These are phyloP conservation scores for Tolypocladium pustulatum DNA, from an alignment of 2,329 filamentous ascomycete genomes.

Conservation along the genomic window DNA sequence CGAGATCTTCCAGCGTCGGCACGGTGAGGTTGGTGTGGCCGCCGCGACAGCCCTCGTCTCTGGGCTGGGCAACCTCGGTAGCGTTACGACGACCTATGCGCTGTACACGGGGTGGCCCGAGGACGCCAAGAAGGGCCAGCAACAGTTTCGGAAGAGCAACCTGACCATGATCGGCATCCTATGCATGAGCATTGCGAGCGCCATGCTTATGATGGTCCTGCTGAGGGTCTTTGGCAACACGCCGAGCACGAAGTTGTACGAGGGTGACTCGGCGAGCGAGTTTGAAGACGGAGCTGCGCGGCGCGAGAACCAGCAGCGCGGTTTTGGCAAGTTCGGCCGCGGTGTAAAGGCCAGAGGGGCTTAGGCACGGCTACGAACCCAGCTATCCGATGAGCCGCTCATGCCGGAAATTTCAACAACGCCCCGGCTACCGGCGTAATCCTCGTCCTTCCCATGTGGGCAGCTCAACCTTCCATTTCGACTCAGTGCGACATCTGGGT, in stretches of 20 bases:
- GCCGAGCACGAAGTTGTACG: slow-evolving; percentile 34
- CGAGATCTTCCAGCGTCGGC: slow-evolving; percentile 80
- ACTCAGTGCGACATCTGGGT: slow-evolving; percentile 1
- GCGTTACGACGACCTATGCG: slow-evolving; percentile 79
- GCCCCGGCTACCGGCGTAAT: not conserved
- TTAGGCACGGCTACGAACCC: not conserved
- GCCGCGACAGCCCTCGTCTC: slow-evolving; percentile 79
- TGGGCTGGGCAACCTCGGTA: slow-evolving; percentile 77
- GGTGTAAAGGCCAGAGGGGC: slow-evolving; percentile 16
- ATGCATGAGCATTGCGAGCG: slow-evolving; percentile 63
- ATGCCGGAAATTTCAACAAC: slow-evolving; percentile 18
- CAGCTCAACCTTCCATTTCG: slow-evolving; percentile 27
- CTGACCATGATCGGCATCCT: slow-evolving; percentile 82
- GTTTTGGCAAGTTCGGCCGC: slow-evolving; percentile 36
- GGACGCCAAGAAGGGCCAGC: slow-evolving; percentile 56
- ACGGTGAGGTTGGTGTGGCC: slow-evolving; percentile 84
- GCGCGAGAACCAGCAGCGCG: slow-evolving; percentile 46
- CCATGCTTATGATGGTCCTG: slow-evolving; percentile 56
- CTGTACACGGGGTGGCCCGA: slow-evolving; percentile 79
- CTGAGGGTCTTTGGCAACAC: slow-evolving; percentile 48
- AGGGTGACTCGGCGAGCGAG: slow-evolving; percentile 27
- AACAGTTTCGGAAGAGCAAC: slow-evolving; percentile 74
- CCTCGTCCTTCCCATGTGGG: slow-evolving; percentile 8
- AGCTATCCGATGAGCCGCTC: not conserved
- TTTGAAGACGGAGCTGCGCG: slow-evolving; percentile 51